A percentile compares a stretch with the other conserved stretches of the same genome.
Evolutionary conservation across 768 basidiomycete species (phyloP).

Genomic region (Podaxis sp.): DNA sequence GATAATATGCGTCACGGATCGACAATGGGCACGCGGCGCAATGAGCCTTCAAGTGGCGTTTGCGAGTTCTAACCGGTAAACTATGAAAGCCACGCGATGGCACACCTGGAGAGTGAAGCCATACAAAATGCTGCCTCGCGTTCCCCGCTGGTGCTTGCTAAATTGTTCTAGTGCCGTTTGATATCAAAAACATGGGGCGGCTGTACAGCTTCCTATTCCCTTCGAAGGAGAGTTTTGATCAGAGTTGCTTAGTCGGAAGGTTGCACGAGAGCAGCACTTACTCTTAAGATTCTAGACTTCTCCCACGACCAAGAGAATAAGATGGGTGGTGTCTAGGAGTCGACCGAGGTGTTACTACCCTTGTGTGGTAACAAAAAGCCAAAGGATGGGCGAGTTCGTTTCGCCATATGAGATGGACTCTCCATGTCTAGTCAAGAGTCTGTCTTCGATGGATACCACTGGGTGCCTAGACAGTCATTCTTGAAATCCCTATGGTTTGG

Average conservation of each 20-base stretch:
- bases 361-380: conserved; percentile 2
- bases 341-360: conserved; percentile 5
- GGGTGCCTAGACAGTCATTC: neutral
- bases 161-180: neutral
- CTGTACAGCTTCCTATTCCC: neutral
- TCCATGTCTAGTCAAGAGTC: no score
- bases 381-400: neutral
- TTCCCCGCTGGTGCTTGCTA: neutral
- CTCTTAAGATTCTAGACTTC: neutral
- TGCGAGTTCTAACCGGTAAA: neutral
- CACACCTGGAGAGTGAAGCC: conserved; percentile 1
- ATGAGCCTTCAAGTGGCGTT: conserved; percentile 13
- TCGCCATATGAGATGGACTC: neutral
- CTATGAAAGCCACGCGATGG: conserved; percentile 12
- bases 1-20: conserved; percentile 12
- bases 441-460: no score
- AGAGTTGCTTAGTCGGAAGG: neutral
- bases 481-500: neutral
- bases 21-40: conserved; percentile 10
- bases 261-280: neutral
- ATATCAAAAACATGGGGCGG: neutral
- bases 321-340: neutral
- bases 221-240: neutral
- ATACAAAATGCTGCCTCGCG: neutral
- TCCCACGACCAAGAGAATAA: neutral